Percentiles rank a stretch among this genome's conserved stretches.
phyloP scores from a whole-genome alignment of 352 stramenopile genomes.

The Stramenopiles sp. region DNA sequence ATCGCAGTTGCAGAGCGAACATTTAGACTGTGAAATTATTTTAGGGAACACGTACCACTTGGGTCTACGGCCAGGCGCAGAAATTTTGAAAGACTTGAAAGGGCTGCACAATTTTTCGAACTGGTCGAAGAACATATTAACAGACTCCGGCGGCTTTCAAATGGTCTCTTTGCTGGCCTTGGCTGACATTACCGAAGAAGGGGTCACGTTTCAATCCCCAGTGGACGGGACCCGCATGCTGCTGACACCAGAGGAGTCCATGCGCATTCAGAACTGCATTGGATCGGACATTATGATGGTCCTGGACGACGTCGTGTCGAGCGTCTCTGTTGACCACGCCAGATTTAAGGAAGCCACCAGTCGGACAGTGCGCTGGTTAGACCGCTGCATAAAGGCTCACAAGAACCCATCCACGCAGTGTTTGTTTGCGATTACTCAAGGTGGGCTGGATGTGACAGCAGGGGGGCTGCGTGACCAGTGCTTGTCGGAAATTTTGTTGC shows the following conservation, averaged over 20 bases:
- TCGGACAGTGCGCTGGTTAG: slow-evolving; percentile 77
- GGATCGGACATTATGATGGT: slow-evolving; percentile 95
- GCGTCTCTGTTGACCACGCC: slow-evolving; percentile 50
- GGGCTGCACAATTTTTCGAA: slow-evolving; percentile 90
- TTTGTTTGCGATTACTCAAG: slow-evolving; percentile 90
- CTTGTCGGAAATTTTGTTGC: slow-evolving; percentile 28
- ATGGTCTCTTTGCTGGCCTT: slow-evolving; percentile 76
- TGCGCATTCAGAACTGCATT: slow-evolving; percentile 84
- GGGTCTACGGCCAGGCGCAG: slow-evolving; percentile 67
- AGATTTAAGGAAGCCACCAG: slow-evolving; percentile 71
- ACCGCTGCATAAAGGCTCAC: slow-evolving; percentile 78
- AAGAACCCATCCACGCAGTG: slow-evolving; percentile 59
- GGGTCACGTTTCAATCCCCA: slow-evolving; percentile 64
- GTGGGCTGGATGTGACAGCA: slow-evolving; percentile 62
- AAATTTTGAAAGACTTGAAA: slow-evolving; percentile 47
- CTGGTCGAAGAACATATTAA: slow-evolving; percentile 77
- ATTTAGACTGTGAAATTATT: slow-evolving; percentile 67
- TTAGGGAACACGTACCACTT: slow-evolving; percentile 95
- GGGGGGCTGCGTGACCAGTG: slow-evolving; percentile 77
- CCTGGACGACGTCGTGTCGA: slow-evolving; percentile 86
- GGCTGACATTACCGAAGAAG: slow-evolving; percentile 34
- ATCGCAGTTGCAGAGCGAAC: slow-evolving; percentile 40
- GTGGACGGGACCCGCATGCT: slow-evolving; percentile 68
- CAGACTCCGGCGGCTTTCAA: slow-evolving; percentile 92
- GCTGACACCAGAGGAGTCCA: slow-evolving; percentile 74